phyloP scores from a whole-genome alignment of 148 eudicot species.

The Vaccinium myrtillus region DNA sequence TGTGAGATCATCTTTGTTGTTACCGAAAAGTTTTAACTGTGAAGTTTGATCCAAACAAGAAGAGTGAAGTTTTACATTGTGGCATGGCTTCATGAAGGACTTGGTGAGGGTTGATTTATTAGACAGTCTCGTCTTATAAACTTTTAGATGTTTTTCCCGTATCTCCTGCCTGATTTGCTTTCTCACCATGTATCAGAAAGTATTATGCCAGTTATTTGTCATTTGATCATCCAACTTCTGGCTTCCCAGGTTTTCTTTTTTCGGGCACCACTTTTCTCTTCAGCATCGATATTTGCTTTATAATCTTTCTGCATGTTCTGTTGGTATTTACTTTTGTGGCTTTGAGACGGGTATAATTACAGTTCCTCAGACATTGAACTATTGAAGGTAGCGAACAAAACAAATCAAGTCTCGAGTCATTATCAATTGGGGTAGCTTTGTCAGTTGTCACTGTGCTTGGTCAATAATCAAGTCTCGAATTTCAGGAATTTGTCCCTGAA shows the following conservation, averaged over 20 bases:
- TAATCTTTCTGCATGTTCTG: neutral
- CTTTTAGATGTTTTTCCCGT: no score
- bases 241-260: neutral
- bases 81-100: neutral
- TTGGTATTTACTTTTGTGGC: no score
- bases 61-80: neutral
- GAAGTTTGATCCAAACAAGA: conserved; percentile 1
- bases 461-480: neutral
- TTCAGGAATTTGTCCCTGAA: no score
- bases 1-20: neutral
- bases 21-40: neutral
- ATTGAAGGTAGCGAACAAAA: neutral
- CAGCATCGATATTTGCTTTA: neutral
- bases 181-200: neutral
- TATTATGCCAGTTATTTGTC: neutral
- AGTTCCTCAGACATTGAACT: neutral
- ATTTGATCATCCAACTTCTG: neutral
- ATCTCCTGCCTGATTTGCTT: no score
- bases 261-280: neutral
- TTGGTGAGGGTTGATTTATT: no score
- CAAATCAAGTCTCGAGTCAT: neutral
- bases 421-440: neutral
- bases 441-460: neutral
- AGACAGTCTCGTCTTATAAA: no score
- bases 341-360: neutral